Evolutionary conservation across 192 early-diverging fungal genomes (phyloP), one percentile per base, ranked within the genome.

Genomic region (Backusella macrospora): DNA sequence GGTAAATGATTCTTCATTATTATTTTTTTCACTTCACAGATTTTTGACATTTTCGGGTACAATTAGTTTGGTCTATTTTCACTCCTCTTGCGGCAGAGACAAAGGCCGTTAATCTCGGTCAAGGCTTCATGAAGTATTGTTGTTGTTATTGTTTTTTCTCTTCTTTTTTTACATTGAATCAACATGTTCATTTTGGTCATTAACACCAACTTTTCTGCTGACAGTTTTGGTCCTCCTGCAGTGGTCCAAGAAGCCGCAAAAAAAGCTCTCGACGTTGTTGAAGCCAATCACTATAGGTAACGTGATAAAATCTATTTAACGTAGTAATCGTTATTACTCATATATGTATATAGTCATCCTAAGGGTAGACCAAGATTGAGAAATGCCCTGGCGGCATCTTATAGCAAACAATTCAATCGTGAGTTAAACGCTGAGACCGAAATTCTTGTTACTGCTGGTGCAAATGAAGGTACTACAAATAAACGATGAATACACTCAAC

Each of bases 61-160:
- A 59, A 59, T 38, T 72, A 89, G 90, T 94, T 13, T 94, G 92
- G 92, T 92, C 90, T 21, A 89, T 94, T 78, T 96, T 96, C 81
- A 96, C 94, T 38, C 95, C 92, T 29, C 84, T 95, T 59, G 91
- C 95, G 18, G 86, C 86, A 6, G 90, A 93, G 68, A 89, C 92
- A 64, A 85, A 90, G 34, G 95, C 96, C 6, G 93, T 96, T 75
- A 97, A 99, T 82, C 86, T 97, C 10, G 97, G 97, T 4, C 97
- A 98, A 80, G 94, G 89, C 2, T 93, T 87, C 65, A 92, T 92
- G 92, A 89, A 89, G 87, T 87, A 87, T 66, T 68, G 2, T 34
- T 34, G 2, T 34, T 34, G 2, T 34, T n/a, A n/a, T n/a, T n/a
- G n/a, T n/a, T n/a, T 34, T 34, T 2, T 34, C 2, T 34, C 2